Evolutionary conservation across 257 asterid genomes (phyloP), one percentile per base, ranked within the genome.

Genomic region (Nicotiana undulata): DNA sequence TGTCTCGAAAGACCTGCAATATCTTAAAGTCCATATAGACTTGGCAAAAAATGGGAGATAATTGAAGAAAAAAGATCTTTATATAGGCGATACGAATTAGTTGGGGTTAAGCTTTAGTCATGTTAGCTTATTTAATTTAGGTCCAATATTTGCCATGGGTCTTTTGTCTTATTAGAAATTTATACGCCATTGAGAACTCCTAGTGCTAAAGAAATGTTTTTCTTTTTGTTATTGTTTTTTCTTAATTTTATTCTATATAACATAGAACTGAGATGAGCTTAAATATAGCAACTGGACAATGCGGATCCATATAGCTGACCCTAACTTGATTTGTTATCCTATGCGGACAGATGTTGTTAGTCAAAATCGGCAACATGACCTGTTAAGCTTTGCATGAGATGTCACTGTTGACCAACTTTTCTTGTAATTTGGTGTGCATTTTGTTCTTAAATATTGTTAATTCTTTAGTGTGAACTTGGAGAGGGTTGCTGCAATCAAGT

Each of bases 401-500:
- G 70, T 58, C 63, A 46, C 9, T 63, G 17, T 55, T 65, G 6
- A 24, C 26, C 20, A 44, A 61, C 74, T 63, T 53, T 16, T 63
- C 63, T 49, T 44, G 64, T 63, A 31, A 17, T 63, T 51, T 79
- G 53, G n/a, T 63, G 74, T 60, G 52, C 60, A 46, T 9, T n/a
- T 63, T 20, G 59, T 31, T 82, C 63, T 81, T 85, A n/a, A 59
- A 16, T 46, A 77, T 52, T 88, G 60, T 64, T 86, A 87, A 40
- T 80, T 88, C 81, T 78, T 80, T 88, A 93, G 99, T 65, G 75
- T 90, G 85, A 87, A 86, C 85, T 32, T 56, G 83, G 96, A 90
- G 87, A 89, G 90, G 81, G 76, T 89, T 88, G 83, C 89, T 84
- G 96, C 90, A 17, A 84, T 92, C 84, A 93, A 91, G 89, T 83